Percentiles rank a stretch among this genome's conserved stretches.
phyloP scores from a whole-genome alignment of 805 yeast species.

The Lachancea thermotolerans region DNA sequence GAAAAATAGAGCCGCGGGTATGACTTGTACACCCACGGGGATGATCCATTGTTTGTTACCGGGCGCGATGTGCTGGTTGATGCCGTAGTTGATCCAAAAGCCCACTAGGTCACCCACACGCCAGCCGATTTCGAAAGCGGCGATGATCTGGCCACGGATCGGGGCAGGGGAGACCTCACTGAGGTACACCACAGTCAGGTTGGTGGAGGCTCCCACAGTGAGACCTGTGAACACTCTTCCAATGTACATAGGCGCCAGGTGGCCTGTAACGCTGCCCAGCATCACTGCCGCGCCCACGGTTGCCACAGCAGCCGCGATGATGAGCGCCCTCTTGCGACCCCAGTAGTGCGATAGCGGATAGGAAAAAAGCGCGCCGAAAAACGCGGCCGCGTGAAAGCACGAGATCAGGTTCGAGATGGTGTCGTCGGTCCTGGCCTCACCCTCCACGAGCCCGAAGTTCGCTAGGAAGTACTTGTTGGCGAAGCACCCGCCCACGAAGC shows the following conservation, averaged over 20 bases:
- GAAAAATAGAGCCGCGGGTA: conserved; percentile 41
- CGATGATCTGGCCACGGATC: conserved; percentile 41
- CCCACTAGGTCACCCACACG: conserved; percentile 43
- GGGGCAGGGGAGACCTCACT: conserved; percentile 41
- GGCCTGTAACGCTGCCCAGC: conserved; percentile 31
- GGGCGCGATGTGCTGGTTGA: conserved; percentile 29
- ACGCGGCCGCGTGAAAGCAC: conserved; percentile 47
- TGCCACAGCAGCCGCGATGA: conserved; percentile 36
- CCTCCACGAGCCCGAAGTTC: conserved; percentile 38
- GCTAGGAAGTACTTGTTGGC: conserved; percentile 37
- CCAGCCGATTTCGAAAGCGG: conserved; percentile 45
- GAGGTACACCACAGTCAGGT: conserved; percentile 43
- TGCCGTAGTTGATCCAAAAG: conserved; percentile 46
- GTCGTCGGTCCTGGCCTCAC: conserved; percentile 24
- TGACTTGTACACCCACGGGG: conserved; percentile 41
- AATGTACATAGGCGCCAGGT: conserved; percentile 42
- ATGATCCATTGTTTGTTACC: conserved; percentile 40
- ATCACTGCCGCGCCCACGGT: conserved; percentile 41
- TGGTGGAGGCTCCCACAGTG: conserved; percentile 47
- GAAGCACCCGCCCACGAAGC: conserved; percentile 51
- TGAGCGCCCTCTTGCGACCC: conserved; percentile 38
- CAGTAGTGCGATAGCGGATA: conserved; percentile 38
- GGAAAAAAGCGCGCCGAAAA: conserved; percentile 40
- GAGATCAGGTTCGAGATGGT: conserved; percentile 40
- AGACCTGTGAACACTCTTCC: conserved; percentile 49